Evolutionary conservation across 2,329 filamentous ascomycete genomes (phyloP), one percentile per base, ranked within the genome.

Genomic region (Raffaelea albimanens): DNA sequence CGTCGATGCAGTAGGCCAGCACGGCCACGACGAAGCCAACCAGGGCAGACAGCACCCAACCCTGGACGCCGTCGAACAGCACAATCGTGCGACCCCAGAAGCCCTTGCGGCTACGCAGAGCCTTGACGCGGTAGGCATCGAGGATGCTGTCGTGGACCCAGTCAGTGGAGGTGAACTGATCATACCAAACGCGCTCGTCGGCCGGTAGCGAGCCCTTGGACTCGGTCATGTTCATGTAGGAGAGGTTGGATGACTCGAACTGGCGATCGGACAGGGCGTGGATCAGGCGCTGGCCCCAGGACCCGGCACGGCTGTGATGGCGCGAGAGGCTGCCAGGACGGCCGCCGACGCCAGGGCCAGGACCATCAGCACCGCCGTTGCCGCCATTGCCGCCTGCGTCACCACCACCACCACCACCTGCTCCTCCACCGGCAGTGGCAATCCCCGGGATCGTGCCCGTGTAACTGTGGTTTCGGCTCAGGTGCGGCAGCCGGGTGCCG

Each of bases 81-180:
- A 87, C 77, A 41, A 79, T 70, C 14, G 95, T 56, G 43, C 85
- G 82, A n/a, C 91, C 91, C 61, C 83, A 82, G 51, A 95, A 76
- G 66, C 91, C 93, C 62, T 85, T 94, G 43, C 89, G 76, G 57
- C 77, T 82, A 44, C 88, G 80, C 36, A 98, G 73, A 46, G 82
- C 82, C 63, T 94, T 93, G 44, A 94, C 81, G 22, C 93, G 85
- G 58, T 89, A 87, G 10, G 90, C 88, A 66, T 97, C 93, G 58
- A 89, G 87, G 56, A 98, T 96, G 63, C 85, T 90, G 65, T 98
- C 93, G 62, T 95, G 91, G 1, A 98, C 90, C 93, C 93, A 98
- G 64, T 98, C 91, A 47, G 88, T 96, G 7, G 87, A 95, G 5
- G 89, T 95, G 60, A 95, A 95, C 66, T 98, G 93, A 69, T 98